Conservation (phyloP, 2,329 filamentous ascomycete genomes). For the Endothia cerciana region DNA sequence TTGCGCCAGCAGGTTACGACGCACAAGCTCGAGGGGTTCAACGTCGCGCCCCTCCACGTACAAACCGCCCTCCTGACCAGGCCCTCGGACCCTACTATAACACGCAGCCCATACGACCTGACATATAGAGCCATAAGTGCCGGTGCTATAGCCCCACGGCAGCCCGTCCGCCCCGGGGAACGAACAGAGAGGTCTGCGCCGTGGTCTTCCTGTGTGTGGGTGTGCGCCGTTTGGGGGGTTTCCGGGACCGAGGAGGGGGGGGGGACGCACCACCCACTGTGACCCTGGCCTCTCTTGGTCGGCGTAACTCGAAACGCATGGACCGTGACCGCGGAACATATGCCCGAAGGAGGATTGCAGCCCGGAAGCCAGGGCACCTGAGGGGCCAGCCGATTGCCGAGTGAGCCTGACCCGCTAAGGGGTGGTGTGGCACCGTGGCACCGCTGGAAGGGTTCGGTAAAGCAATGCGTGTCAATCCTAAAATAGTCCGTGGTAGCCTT, state of each 20-base stretch:
- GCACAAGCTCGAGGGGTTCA: background rate
- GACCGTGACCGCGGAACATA: conserved; percentile 26
- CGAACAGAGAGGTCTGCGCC: background rate
- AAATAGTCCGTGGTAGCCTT: conserved; percentile 4
- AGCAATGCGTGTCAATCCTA: conserved; percentile 21
- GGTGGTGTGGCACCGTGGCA: conserved; percentile 15
- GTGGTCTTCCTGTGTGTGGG: background rate
- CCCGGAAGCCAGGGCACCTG: conserved; percentile 20
- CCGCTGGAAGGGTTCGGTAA: conserved; percentile 14
- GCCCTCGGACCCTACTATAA: background rate
- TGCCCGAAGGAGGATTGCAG: conserved; percentile 24
- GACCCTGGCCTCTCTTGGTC: conserved; percentile 20
- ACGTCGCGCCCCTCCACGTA: background rate
- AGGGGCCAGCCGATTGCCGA: conserved; percentile 29
- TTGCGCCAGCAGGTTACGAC: conserved; percentile 8
- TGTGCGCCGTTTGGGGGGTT: background rate
- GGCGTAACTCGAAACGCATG: conserved; percentile 27
- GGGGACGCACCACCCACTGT: conserved; percentile 13
- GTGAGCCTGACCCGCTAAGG: conserved; percentile 8
- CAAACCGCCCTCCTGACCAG: background rate
- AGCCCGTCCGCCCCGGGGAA: background rate
- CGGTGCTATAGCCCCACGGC: conserved; percentile 23
- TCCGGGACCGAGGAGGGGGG: conserved; percentile 1
- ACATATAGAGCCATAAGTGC: conserved; percentile 17
- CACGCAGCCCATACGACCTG: background rate